Percentiles rank a stretch among this genome's conserved stretches.
phyloP scores from a whole-genome alignment of 768 basidiomycete species.

The Favolaschia claudopus region DNA sequence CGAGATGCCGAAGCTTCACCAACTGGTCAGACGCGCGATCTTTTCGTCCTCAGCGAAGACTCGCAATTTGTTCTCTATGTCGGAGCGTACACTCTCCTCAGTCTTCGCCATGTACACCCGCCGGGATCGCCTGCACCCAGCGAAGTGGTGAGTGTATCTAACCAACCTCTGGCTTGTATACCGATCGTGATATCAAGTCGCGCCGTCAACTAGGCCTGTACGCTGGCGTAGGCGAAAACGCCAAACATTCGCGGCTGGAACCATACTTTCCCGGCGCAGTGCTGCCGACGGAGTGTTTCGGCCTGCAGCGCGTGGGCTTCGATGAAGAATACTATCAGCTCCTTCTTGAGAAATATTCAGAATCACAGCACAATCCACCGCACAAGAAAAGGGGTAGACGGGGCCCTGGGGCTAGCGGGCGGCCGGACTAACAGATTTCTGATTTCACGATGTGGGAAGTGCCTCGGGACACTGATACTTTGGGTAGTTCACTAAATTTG shows the following conservation, averaged over 20 bases:
- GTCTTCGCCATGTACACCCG: not conserved
- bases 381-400: too few species aligned
- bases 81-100: not conserved
- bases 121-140: not conserved
- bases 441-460: too few species aligned
- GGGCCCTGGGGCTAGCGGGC: too few species aligned
- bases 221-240: too few species aligned
- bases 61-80: not conserved
- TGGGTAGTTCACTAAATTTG: too few species aligned
- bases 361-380: too few species aligned
- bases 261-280: not conserved
- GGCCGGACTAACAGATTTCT: too few species aligned
- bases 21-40: not conserved
- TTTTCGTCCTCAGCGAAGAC: not conserved
- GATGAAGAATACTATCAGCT: not conserved
- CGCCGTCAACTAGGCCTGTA: not conserved
- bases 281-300: not conserved
- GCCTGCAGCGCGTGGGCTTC: conserved; percentile 1
- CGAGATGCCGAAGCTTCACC: not conserved
- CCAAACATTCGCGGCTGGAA: too few species aligned
- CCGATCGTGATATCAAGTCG: not conserved
- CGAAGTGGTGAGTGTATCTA: not conserved
- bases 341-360: too few species aligned
- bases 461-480: too few species aligned
- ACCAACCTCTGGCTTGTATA: not conserved